These are phyloP conservation scores for Micromonas commoda DNA, from an alignment of 139 green algal genomes.

Conservation along the genomic window DNA sequence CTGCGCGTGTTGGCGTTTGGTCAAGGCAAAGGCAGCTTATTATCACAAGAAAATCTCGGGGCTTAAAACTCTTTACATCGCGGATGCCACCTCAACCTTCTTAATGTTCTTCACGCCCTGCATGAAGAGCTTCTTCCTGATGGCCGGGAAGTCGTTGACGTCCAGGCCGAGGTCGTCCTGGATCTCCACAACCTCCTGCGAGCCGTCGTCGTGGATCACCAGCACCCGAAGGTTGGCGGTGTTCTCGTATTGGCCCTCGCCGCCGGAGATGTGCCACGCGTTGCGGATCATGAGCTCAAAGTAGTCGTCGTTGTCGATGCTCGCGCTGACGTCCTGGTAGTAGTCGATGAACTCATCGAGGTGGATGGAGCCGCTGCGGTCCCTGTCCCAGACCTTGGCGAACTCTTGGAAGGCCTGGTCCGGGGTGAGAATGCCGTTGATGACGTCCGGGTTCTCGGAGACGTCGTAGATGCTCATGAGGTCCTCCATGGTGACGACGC, in stretches of 20 bases:
- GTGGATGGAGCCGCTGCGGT: conserved; percentile 43
- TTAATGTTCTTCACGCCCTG: neutral
- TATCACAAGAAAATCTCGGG: too few relatives aligned
- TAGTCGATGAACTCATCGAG: conserved; percentile 49
- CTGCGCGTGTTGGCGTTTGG: too few relatives aligned
- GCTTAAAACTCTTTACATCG: too few relatives aligned
- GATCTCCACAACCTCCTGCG: conserved; percentile 45
- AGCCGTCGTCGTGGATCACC: conserved; percentile 45
- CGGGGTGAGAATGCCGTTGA: conserved; percentile 40
- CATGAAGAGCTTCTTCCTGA: neutral
- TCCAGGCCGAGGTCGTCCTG: conserved; percentile 39
- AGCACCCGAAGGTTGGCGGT: conserved; percentile 48
- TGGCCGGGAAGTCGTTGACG: neutral
- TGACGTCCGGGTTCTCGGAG: conserved; percentile 45
- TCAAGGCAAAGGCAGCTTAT: too few relatives aligned
- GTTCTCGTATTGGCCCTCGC: conserved; percentile 49
- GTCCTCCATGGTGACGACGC: conserved; percentile 41
- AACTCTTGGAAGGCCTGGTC: conserved; percentile 45
- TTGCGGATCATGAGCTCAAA: conserved; percentile 56
- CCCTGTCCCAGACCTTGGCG: conserved; percentile 43
- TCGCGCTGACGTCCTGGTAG: conserved; percentile 42
- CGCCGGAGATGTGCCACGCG: conserved; percentile 45
- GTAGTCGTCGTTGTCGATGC: conserved; percentile 52
- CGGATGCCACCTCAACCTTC: neutral
- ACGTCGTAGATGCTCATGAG: conserved; percentile 42